Conservation (phyloP, 1,284 basidiomycete genomes). For the Moesziomyces sp. region DNA sequence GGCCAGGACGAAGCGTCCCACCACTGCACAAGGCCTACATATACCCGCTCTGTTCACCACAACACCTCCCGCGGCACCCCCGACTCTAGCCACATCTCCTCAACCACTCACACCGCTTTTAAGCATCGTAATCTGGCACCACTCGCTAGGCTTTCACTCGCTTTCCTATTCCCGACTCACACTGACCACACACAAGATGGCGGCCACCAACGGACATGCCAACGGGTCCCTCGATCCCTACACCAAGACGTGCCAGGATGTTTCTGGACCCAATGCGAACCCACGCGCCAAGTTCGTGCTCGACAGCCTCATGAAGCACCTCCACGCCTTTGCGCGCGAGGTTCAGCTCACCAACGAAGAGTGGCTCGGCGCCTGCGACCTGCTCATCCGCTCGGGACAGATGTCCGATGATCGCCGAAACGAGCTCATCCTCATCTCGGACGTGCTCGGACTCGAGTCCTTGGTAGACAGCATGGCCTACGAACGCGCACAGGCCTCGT, state of each 20-base stretch:
- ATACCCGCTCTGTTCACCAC: too few relatives aligned
- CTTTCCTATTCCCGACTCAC: not conserved
- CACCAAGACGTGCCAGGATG: slow-evolving; percentile 38
- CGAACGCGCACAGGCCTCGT: slow-evolving; percentile 22
- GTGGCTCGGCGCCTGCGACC: slow-evolving; percentile 67
- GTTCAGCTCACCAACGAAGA: slow-evolving; percentile 68
- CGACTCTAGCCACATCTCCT: too few relatives aligned
- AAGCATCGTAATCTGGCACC: not conserved
- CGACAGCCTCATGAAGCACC: slow-evolving; percentile 67
- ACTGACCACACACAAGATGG: slow-evolving; percentile 8
- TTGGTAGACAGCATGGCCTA: slow-evolving; percentile 63
- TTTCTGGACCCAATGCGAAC: slow-evolving; percentile 57
- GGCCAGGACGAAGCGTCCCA: too few relatives aligned
- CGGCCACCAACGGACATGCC: slow-evolving; percentile 17
- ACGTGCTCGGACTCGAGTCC: slow-evolving; percentile 69
- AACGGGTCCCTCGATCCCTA: slow-evolving; percentile 25
- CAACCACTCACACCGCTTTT: too few relatives aligned
- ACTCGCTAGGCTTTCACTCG: not conserved
- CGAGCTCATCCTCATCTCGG: slow-evolving; percentile 69
- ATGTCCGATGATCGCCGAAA: slow-evolving; percentile 68
- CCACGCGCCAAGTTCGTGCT: slow-evolving; percentile 67
- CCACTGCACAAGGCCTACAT: too few relatives aligned
- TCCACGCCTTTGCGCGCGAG: slow-evolving; percentile 66
- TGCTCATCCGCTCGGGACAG: slow-evolving; percentile 67
- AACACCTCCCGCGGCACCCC: too few relatives aligned